These are phyloP conservation scores for Echinochloa phyllopogon DNA, from an alignment of 176 grass and related monocot genomes.

Conservation along the genomic window DNA sequence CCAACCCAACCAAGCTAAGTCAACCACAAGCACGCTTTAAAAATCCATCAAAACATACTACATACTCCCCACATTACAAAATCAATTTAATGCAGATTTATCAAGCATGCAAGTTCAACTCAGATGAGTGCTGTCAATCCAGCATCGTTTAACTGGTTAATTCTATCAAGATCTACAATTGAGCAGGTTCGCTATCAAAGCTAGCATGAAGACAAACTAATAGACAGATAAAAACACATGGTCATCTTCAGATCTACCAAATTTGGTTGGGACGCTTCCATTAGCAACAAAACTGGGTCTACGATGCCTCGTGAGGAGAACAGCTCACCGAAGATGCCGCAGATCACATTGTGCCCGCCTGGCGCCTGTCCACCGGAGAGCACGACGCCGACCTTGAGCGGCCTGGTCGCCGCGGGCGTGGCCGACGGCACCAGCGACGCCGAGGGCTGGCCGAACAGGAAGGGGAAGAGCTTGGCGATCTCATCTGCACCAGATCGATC, in stretches of 20 bases:
- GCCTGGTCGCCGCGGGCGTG: conserved; percentile 7
- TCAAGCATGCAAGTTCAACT: background rate
- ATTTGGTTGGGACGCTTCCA: background rate
- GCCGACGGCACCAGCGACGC: conserved; percentile 62
- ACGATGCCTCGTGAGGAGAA: background rate
- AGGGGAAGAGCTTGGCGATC: conserved; percentile 93
- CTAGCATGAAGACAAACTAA: background rate
- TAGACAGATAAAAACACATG: too few relatives aligned
- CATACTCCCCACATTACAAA: background rate
- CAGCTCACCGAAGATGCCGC: conserved; percentile 85
- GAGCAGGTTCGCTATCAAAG: background rate
- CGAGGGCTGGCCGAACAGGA: conserved; percentile 82
- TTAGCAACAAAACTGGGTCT: background rate
- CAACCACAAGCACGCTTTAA: background rate
- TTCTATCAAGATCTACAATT: conserved; percentile 33
- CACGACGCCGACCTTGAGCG: conserved; percentile 86
- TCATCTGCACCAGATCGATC: conserved; percentile 66
- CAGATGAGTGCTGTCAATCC: background rate
- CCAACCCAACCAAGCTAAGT: conserved; percentile 5
- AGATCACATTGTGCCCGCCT: conserved; percentile 97
- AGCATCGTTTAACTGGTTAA: background rate
- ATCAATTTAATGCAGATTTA: background rate
- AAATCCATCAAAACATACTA: background rate
- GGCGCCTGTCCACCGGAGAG: conserved; percentile 95
- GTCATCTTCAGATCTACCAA: conserved; percentile 31